phyloP scores from a whole-genome alignment of 768 basidiomycete genomes.

The Mycena haematopus region DNA sequence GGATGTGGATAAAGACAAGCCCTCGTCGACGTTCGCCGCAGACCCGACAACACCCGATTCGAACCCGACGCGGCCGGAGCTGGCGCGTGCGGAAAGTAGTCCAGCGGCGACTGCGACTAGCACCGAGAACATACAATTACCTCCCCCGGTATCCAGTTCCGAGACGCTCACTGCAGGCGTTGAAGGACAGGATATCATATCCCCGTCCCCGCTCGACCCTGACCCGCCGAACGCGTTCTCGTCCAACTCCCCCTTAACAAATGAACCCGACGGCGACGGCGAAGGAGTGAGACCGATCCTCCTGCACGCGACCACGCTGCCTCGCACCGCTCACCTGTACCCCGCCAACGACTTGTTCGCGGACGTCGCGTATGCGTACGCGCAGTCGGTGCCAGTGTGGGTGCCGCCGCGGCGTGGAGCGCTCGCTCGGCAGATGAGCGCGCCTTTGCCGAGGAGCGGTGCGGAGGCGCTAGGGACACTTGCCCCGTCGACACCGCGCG shows the following conservation, averaged over 20 bases:
- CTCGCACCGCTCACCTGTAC: background rate
- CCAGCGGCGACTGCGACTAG: background rate
- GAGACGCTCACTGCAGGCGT: too few relatives aligned
- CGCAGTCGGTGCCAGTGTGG: constrained; percentile 26
- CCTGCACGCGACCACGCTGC: background rate
- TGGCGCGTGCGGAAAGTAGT: constrained; percentile 12
- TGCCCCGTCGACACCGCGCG: constrained; percentile 18
- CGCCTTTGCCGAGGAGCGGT: constrained; percentile 45
- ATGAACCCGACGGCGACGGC: background rate
- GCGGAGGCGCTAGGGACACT: background rate
- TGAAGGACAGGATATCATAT: background rate
- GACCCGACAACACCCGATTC: constrained; percentile 27
- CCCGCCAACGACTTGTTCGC: background rate
- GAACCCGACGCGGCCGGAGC: constrained; percentile 19
- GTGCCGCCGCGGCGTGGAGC: constrained; percentile 44
- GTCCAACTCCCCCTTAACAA: background rate
- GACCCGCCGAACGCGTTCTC: background rate
- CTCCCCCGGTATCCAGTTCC: background rate
- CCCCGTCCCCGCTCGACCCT: background rate
- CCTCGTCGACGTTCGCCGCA: background rate
- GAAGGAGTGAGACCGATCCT: background rate
- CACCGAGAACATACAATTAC: too few relatives aligned
- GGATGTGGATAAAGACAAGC: background rate
- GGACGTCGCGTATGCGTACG: background rate
- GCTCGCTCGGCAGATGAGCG: constrained; percentile 54